Conservation (phyloP, 768 basidiomycete genomes). For the Cyathus striatus region DNA sequence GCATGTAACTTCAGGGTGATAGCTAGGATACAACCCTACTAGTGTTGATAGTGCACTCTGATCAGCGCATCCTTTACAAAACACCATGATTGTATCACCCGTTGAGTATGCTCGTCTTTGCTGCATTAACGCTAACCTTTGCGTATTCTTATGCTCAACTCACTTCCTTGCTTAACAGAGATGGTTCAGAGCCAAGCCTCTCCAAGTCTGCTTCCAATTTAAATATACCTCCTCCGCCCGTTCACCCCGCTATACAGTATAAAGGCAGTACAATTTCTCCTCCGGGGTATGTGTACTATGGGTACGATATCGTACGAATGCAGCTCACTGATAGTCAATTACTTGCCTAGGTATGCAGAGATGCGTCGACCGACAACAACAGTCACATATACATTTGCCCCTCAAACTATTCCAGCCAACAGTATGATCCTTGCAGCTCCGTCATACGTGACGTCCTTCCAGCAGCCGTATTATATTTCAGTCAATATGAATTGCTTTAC, state of each 20-base stretch:
- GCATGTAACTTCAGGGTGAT: too few relatives aligned
- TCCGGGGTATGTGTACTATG: constrained; percentile 15
- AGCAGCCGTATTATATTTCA: constrained; percentile 36
- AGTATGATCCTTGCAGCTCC: constrained; percentile 33
- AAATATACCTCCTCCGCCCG: constrained; percentile 16
- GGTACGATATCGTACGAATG: neutral
- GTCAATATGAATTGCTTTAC: constrained; percentile 47
- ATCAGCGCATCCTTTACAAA: neutral
- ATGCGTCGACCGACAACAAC: constrained; percentile 5
- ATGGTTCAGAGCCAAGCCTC: neutral
- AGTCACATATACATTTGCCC: constrained; percentile 36
- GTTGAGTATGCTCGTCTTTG: neutral
- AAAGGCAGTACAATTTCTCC: constrained; percentile 15
- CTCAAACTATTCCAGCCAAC: constrained; percentile 26
- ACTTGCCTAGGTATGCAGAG: neutral
- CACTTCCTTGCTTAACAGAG: too few relatives aligned
- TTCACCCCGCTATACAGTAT: constrained; percentile 19
- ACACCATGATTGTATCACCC: neutral
- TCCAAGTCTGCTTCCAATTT: constrained; percentile 10
- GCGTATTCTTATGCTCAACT: neutral
- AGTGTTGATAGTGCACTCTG: too few relatives aligned
- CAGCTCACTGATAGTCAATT: neutral
- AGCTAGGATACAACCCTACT: too few relatives aligned
- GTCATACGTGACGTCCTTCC: constrained; percentile 16
- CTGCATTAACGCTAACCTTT: neutral